Percentiles rank a stretch among this genome's conserved stretches.
Evolutionary conservation across 192 early-diverging fungal genomes (phyloP).

Genomic region (Helicostylum pulchrum): DNA sequence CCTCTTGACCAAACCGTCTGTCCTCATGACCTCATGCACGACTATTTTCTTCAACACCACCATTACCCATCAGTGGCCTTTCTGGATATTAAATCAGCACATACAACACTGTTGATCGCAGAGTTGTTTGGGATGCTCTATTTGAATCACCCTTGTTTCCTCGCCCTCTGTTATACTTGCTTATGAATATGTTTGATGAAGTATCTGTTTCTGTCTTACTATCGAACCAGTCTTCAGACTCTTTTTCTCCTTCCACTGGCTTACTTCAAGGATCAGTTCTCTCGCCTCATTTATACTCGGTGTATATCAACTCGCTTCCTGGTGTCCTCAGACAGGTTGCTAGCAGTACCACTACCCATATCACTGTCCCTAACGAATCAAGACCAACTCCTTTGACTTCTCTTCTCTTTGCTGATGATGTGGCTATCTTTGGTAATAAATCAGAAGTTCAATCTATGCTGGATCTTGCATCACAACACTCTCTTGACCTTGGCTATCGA

Average conservation of each 20-base stretch:
- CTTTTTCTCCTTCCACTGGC: slow-evolving; percentile 14
- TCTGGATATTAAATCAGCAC: slow-evolving; percentile 26
- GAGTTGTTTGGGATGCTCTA: slow-evolving; percentile 17
- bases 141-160: not conserved
- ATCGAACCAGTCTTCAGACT: not conserved
- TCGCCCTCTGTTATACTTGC: not conserved
- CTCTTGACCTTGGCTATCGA: not conserved
- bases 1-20: slow-evolving; percentile 16
- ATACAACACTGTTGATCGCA: slow-evolving; percentile 18
- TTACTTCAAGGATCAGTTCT: slow-evolving; percentile 26
- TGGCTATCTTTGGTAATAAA: slow-evolving; percentile 3
- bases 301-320: slow-evolving; percentile 26
- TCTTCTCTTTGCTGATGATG: slow-evolving; percentile 17
- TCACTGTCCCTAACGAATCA: not conserved
- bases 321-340: not conserved
- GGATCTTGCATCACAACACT: slow-evolving; percentile 4
- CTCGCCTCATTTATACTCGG: slow-evolving; percentile 20
- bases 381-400: slow-evolving; percentile 7
- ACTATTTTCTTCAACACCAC: not conserved
- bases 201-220: slow-evolving; percentile 1
- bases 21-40: slow-evolving; percentile 20
- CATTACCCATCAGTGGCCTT: slow-evolving; percentile 17
- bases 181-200: slow-evolving; percentile 21
- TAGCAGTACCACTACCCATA: not conserved
- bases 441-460: not conserved